phyloP scores from a whole-genome alignment of 148 eudicot species.

The Rhododendron molle region DNA sequence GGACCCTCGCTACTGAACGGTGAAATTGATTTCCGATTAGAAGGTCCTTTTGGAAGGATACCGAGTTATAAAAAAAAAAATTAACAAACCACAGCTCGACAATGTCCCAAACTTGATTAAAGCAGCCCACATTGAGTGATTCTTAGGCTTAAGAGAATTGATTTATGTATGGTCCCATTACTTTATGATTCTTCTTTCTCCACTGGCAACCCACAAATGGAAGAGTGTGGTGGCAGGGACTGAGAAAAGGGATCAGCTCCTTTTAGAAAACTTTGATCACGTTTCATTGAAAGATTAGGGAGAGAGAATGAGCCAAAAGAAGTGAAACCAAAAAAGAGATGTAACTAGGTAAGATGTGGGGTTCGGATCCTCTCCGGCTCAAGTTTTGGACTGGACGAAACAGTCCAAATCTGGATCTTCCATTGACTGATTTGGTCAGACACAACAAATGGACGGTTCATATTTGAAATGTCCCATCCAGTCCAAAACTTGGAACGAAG shows the following conservation, averaged over 20 bases:
- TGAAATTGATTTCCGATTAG: too few relatives aligned
- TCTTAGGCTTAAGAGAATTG: not conserved
- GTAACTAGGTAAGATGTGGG: not conserved
- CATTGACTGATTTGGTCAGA: too few relatives aligned
- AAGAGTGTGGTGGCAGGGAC: not conserved
- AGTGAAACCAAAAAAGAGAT: not conserved
- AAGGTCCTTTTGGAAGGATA: too few relatives aligned
- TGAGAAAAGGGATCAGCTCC: not conserved
- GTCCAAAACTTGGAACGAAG: not conserved
- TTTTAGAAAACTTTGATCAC: not conserved
- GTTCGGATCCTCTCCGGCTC: too few relatives aligned
- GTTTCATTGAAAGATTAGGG: not conserved
- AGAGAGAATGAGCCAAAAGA: not conserved
- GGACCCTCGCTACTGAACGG: too few relatives aligned
- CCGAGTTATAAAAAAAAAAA: not conserved
- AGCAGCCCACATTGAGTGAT: constrained; percentile 10
- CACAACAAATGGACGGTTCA: too few relatives aligned
- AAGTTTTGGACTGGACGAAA: too few relatives aligned
- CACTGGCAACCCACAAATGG: not conserved
- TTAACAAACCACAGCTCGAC: not conserved
- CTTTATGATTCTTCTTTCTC: not conserved
- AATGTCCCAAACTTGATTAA: constrained; percentile 4
- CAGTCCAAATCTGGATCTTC: too few relatives aligned
- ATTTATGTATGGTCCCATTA: not conserved
- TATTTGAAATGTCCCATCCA: too few relatives aligned